These are phyloP conservation scores for Fusarium bulbicola DNA, from an alignment of 2,329 filamentous ascomycete genomes.

Conservation along the genomic window DNA sequence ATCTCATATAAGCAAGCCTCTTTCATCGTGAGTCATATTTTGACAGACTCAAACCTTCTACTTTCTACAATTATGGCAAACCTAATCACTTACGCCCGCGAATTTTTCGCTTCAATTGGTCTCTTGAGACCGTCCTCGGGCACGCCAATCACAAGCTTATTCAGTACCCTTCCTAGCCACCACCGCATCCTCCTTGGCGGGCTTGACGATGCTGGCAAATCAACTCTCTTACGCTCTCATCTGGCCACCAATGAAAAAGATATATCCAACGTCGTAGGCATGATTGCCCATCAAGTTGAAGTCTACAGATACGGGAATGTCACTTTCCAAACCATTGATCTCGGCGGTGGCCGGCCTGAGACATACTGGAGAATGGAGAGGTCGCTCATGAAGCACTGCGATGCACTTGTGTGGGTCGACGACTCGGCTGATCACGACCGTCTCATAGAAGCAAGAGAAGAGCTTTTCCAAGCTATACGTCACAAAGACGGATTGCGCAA, in stretches of 20 bases:
- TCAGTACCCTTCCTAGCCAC: background rate
- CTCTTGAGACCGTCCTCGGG: background rate
- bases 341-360: background rate
- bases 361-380: background rate
- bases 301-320: background rate
- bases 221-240: background rate
- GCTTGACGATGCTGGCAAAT: background rate
- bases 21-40: background rate
- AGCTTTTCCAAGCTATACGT: background rate
- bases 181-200: background rate
- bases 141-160: background rate
- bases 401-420: background rate
- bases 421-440: background rate
- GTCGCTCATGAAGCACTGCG: background rate
- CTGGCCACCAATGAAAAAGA: background rate
- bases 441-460: background rate
- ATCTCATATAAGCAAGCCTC: background rate
- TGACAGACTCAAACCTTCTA: fast-evolving
- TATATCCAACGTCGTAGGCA: background rate
- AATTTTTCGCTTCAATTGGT: background rate
- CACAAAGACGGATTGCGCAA: background rate
- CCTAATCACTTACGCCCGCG: background rate
- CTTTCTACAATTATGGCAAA: background rate
- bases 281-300: background rate
- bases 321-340: background rate